Evolutionary conservation across 2,329 filamentous ascomycete species (phyloP).

Genomic region (Fusarium tupiense): DNA sequence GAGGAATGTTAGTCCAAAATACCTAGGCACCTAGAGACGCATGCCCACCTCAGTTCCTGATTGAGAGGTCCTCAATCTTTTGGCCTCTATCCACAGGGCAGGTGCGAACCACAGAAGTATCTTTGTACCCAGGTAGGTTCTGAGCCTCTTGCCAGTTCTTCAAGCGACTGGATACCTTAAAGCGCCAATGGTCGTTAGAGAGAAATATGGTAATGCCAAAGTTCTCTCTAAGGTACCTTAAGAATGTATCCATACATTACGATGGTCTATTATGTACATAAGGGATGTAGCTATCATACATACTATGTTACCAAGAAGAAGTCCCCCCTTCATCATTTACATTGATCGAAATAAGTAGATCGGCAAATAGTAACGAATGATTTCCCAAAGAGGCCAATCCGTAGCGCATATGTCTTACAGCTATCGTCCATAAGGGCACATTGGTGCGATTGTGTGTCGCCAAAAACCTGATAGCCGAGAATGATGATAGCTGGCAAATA

Average conservation of each 20-base stretch:
- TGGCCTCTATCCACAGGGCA: background rate
- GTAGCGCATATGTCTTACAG: background rate
- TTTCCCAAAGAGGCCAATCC: slow-evolving; percentile 2
- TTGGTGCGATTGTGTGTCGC: background rate
- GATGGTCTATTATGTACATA: background rate
- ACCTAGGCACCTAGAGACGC: background rate
- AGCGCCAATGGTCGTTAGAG: background rate
- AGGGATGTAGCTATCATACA: slow-evolving; percentile 12
- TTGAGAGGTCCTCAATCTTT: background rate
- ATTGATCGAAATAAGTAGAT: background rate
- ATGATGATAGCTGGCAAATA: background rate
- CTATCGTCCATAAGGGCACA: background rate
- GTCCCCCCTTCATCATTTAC: slow-evolving; percentile 2
- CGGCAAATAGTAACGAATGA: background rate
- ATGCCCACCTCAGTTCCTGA: background rate
- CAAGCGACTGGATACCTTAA: background rate
- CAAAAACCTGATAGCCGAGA: background rate
- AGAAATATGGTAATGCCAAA: background rate
- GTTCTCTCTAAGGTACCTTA: background rate
- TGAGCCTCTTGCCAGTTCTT: background rate
- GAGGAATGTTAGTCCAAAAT: background rate
- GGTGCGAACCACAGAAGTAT: background rate
- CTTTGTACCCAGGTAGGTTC: background rate
- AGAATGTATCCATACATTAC: background rate
- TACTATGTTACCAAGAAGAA: background rate